Evolutionary conservation across 306 rosid genomes (phyloP), one percentile per base, ranked within the genome.

Genomic region (Mimosa pudica): DNA sequence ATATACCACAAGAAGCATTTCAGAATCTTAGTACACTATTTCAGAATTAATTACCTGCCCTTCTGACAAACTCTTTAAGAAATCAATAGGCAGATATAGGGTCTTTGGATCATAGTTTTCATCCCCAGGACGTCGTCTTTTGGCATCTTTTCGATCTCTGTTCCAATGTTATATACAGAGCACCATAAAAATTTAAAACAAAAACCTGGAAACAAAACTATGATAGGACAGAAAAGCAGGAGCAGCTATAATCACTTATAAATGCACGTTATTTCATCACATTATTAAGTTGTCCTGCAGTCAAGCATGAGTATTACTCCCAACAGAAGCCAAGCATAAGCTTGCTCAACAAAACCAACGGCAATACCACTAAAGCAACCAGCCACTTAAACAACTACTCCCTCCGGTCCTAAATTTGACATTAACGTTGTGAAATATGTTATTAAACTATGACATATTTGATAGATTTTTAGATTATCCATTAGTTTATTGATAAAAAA

Each of bases 91-190:
- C 84, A 93, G 82, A 76, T 89, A 89, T 46, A 95, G 81, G 76
- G 98, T 95, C 88, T 84, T 89, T 62, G 98, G 74, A 83, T 95
- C 98, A 89, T 89, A 91, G 73, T 88, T 78, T 82, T 82, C 88
- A 84, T 93, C 98, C 33, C 85, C 96, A 66, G 93, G 94, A 51
- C 82, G 70, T 65, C 97, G 91, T 78, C 80, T 85, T 60, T 85
- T 90, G 61, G 92, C 96, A 81, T 95, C 99, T 82, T 78, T 89
- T 51, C 87, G 84, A 62, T 77, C 86, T 81, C 98, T 93, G 85
- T 77, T 78, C 73, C 83, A 82, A 84, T 77, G 75, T 70, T 61
- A 75, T 73, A 77, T 54, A 75, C 30, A 75, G n/a, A 74, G 73
- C 64, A 77, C 77, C 20, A 74, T 18, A 41, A 84, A 70, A 77